Evolutionary conservation across 2,329 filamentous ascomycete genomes (phyloP).

Genomic region (Aspergillus sp.): DNA sequence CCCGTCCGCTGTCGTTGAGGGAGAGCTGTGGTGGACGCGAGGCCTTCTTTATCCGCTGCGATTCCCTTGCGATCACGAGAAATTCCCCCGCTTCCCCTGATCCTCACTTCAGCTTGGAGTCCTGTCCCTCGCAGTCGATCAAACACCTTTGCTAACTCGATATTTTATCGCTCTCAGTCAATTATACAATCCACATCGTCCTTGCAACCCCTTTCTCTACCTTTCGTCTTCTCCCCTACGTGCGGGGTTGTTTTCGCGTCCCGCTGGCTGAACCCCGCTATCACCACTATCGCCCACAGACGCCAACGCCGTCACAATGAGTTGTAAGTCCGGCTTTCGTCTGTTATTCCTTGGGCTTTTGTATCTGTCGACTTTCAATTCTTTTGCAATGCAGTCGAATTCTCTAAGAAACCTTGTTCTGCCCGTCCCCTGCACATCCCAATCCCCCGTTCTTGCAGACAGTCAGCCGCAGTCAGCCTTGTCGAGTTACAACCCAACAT

Average conservation of each 20-base stretch:
- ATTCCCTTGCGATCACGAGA: not conserved
- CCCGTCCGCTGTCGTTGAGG: not conserved
- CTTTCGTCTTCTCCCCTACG: constrained; percentile 18
- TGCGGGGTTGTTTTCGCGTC: constrained; percentile 22
- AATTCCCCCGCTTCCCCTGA: constrained; percentile 6
- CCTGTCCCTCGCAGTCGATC: no score
- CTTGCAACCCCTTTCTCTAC: not conserved
- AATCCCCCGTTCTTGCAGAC: constrained; percentile 7
- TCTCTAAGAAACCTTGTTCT: constrained; percentile 1
- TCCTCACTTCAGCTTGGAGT: not conserved
- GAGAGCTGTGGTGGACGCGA: not conserved
- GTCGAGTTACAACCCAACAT: not conserved
- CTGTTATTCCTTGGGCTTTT: not conserved
- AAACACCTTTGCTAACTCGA: not conserved
- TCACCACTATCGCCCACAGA: constrained; percentile 11
- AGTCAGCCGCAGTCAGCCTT: constrained; percentile 9
- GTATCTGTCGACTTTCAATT: not conserved
- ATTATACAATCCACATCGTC: not conserved
- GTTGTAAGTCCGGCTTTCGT: constrained; percentile 22
- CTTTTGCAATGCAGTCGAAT: constrained; percentile 1
- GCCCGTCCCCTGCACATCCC: not conserved
- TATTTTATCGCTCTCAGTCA: not conserved
- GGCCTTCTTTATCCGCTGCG: not conserved
- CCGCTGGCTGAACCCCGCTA: constrained; percentile 18
- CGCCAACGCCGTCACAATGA: constrained; percentile 19